Evolutionary conservation across 192 early-diverging fungal genomes (phyloP), one percentile per base, ranked within the genome.

Genomic region (Coemansia javaensis): DNA sequence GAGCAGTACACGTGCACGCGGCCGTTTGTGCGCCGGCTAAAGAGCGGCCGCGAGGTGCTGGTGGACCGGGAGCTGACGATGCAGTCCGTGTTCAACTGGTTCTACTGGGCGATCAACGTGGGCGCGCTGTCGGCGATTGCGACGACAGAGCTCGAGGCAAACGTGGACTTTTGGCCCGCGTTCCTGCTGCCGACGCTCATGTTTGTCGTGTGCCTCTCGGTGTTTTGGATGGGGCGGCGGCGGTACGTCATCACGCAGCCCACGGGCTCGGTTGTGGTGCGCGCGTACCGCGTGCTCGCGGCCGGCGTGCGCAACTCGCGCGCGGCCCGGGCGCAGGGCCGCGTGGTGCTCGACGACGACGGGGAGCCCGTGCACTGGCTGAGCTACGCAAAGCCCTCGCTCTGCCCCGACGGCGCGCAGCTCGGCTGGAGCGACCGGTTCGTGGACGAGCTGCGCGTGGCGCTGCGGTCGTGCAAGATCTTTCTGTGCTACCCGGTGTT

Each of bases 21-120:
- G n/a, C 59, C 81, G n/a, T 86, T 63, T 36, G 75, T 87, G 48
- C 81, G 68, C 38, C 79, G 52, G 27, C 68, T 77, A 16, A 74
- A 77, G 43, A 78, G 55, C 23, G 85, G 83, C 8, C 54, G 47
- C 14, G 54, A 74, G 62, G 85, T 86, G 10, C 75, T 87, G 27
- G 79, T 88, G 7, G 78, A 82, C 53, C 83, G 84, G 36, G 69
- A 75, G 54, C 70, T 83, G 41, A 88, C 88, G 1, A 59, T 85
- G 27, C 85, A 90, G 71, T 79, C 75, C 14, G 83, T 91, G 36
- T 92, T 90, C 66, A 85, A 83, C 64, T 86, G 80, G 82, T 92
- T 92, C 66, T 92, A 92, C 68, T 81, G 78, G 79, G 52, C 79
- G 23, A 80, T 83, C 51, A 83, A 83, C 56, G 71, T 83, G 48